Evolutionary conservation across 2,329 filamentous ascomycete genomes (phyloP), one percentile per base, ranked within the genome.

Genomic region (Iodosphaeria phyllophila): DNA sequence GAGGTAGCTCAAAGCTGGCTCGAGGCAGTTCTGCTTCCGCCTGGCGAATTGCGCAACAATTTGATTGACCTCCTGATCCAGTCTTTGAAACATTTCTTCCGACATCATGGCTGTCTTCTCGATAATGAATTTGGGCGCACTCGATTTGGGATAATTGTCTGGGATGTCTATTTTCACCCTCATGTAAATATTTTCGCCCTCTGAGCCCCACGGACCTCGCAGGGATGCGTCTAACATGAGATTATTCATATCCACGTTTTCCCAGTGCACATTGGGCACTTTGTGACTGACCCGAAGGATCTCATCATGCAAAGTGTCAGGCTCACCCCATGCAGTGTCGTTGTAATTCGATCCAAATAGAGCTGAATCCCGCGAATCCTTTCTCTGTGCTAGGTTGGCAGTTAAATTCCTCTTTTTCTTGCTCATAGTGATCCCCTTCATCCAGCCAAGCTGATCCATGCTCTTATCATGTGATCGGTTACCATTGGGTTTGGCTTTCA

Each of bases 391-490:
- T 6, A 43, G 40, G n/a, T 54, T 53, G 11, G 38, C 28, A 8
- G 48, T 38, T 2, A 51, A 51, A 2, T 51, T 41, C n/a, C n/a
- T n/a, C 34, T 61, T 66, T 27, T 57, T 52, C 42, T 62, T 68
- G 24, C 58, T 68, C 52, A 73, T 68, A 16, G 61, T 70, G 30
- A 75, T 69, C 5, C 70, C 69, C 38, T 67, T 72, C 64, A 75
- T 74, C 70, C 70, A 75, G 9, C 64, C 66, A 27, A 75, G 68
- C 32, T 74, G 68, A 13, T 62, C 58, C 23, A 61, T 54, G 28
- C 52, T 61, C 18, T 54, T 51, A 29, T 66, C 58, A 14, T 46
- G 28, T 11, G 51, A 40, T 25, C 51, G 58, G 10, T 45, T 45
- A 5, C 47, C 42, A 3, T 46, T 40, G 13, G 52, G 51, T 28